A percentile compares a stretch with the other conserved stretches of the same genome.
These are phyloP conservation scores for Candida dajiaensis DNA, from an alignment of 805 yeast genomes.

Conservation along the genomic window DNA sequence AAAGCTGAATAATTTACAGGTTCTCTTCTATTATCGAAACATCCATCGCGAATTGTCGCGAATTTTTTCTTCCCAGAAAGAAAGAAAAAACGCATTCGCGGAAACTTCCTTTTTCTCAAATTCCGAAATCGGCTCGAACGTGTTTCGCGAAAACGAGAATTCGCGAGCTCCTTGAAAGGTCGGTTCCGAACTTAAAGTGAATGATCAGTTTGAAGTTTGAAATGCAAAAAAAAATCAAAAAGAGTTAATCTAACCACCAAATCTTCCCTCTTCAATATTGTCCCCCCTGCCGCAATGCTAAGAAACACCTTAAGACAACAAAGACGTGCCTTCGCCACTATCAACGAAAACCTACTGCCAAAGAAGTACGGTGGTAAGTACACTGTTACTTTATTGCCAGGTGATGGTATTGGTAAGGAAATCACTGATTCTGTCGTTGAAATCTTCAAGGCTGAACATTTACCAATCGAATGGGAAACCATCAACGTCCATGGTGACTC, in stretches of 20 bases:
- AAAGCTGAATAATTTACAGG: too few species aligned
- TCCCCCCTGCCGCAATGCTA: conserved; percentile 22
- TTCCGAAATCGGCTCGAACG: background rate
- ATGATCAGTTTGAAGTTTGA: background rate
- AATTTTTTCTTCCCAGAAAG: too few species aligned
- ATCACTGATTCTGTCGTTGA: conserved; percentile 90
- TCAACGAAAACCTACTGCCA: conserved; percentile 61
- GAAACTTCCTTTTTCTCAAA: background rate
- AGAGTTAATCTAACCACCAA: background rate
- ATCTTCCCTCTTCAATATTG: background rate
- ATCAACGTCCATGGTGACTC: conserved; percentile 60
- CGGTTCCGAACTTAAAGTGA: background rate
- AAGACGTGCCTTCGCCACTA: conserved; percentile 45
- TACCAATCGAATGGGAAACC: conserved; percentile 92
- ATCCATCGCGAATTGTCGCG: too few species aligned
- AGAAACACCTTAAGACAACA: conserved; percentile 20
- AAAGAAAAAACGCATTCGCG: background rate
- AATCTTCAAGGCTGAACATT: conserved; percentile 78
- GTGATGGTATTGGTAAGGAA: conserved; percentile 98
- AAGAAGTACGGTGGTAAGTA: conserved; percentile 92
- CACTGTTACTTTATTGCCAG: conserved; percentile 93
- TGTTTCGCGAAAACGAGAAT: background rate
- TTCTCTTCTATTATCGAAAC: too few species aligned
- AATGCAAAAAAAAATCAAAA: background rate
- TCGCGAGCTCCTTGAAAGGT: background rate